Percentiles rank a stretch among this genome's conserved stretches.
Evolutionary conservation across 2,329 filamentous ascomycete species (phyloP).

Genomic region (Neofusicoccum sp.): DNA sequence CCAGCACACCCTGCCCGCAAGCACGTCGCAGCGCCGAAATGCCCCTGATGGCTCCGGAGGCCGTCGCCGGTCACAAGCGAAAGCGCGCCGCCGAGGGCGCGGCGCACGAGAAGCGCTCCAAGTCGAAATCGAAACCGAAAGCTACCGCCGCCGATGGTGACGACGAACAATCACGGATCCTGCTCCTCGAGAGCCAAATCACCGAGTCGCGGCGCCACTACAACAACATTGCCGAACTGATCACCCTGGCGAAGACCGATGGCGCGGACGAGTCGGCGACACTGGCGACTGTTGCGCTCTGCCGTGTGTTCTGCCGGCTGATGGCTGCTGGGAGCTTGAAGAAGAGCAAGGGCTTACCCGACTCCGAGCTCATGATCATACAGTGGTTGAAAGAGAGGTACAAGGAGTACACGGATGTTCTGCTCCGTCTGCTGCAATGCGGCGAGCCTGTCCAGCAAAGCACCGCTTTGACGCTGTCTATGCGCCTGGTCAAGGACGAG

Average conservation of each 20-base stretch:
- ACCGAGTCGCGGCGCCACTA: conserved; percentile 84
- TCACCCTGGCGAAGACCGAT: conserved; percentile 55
- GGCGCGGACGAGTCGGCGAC: conserved; percentile 57
- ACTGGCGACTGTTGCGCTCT: conserved; percentile 75
- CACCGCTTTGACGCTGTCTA: conserved; percentile 72
- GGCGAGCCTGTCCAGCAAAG: conserved; percentile 62
- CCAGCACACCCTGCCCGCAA: not conserved
- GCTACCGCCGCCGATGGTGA: conserved; percentile 35
- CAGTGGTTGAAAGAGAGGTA: conserved; percentile 77
- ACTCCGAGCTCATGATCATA: conserved; percentile 72
- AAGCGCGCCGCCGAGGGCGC: conserved; percentile 38
- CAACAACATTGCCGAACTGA: conserved; percentile 78
- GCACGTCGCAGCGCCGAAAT: conserved; percentile 26
- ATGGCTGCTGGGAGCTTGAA: conserved; percentile 70
- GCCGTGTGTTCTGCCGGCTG: conserved; percentile 80
- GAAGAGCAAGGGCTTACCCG: conserved; percentile 62
- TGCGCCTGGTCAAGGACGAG: conserved; percentile 82
- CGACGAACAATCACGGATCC: conserved; percentile 63
- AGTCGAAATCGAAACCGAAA: conserved; percentile 36
- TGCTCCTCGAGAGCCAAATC: conserved; percentile 76
- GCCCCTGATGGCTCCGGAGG: conserved; percentile 32
- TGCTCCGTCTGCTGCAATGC: conserved; percentile 58
- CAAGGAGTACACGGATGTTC: conserved; percentile 64
- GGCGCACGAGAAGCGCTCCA: conserved; percentile 37
- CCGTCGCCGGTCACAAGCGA: conserved; percentile 40